phyloP scores from a whole-genome alignment of 805 yeast species.

The Candida coleopterorum region DNA sequence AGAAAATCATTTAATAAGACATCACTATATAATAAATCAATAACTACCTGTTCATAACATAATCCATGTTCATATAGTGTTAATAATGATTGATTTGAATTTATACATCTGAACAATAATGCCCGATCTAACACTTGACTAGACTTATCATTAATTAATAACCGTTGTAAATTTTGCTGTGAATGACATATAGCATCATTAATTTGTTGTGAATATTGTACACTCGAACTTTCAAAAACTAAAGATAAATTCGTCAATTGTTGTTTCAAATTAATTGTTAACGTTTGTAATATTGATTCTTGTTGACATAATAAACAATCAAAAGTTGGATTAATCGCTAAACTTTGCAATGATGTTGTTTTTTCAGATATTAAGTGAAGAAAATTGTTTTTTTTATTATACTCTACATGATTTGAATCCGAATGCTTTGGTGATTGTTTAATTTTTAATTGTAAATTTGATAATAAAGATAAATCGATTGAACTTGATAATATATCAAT shows the following conservation, averaged over 20 bases:
- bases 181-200: constrained; percentile 5
- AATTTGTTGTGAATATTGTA: constrained; percentile 4
- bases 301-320: constrained; percentile 6
- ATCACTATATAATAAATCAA: constrained; percentile 4
- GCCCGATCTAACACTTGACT: constrained; percentile 4
- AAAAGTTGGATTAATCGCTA: constrained; percentile 4
- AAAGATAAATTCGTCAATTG: constrained; percentile 1
- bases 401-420: no score
- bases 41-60: constrained; percentile 3
- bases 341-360: constrained; percentile 4
- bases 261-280: constrained; percentile 1
- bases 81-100: constrained; percentile 4
- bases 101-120: constrained; percentile 4
- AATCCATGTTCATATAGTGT: constrained; percentile 5
- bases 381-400: neutral
- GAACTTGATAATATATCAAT: neutral
- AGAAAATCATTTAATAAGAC: constrained; percentile 4
- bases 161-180: constrained; percentile 3
- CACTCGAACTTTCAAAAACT: constrained; percentile 4
- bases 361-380: neutral
- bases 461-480: constrained; percentile 4
- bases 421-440: constrained; percentile 3
- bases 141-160: constrained; percentile 4
- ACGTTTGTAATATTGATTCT: constrained; percentile 1
- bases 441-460: constrained; percentile 5